These are phyloP conservation scores for Maudiozyma serrabonitensis DNA, from an alignment of 805 yeast species.

Conservation along the genomic window DNA sequence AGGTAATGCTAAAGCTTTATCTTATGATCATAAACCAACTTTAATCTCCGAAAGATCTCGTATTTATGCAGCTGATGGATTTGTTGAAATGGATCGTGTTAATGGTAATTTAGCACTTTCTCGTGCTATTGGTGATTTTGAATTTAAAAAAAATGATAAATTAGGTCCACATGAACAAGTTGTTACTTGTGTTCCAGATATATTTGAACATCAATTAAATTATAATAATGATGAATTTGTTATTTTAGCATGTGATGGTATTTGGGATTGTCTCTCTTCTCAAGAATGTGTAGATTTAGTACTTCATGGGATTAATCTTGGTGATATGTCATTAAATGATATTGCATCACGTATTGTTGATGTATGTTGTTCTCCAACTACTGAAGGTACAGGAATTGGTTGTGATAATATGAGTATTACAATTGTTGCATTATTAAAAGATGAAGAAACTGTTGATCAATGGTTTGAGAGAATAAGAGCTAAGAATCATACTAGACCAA, in stretches of 20 bases:
- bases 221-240: constrained; percentile 72
- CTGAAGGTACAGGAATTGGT: constrained; percentile 90
- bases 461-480: constrained; percentile 51
- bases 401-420: constrained; percentile 96
- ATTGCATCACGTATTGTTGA: constrained; percentile 88
- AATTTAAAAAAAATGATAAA: constrained; percentile 63
- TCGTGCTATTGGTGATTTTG: constrained; percentile 75
- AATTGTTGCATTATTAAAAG: constrained; percentile 66
- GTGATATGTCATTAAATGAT: constrained; percentile 48
- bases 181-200: constrained; percentile 90
- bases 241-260: constrained; percentile 94
- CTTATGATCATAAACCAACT: constrained; percentile 84
- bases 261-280: constrained; percentile 94
- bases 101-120: constrained; percentile 92
- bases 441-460: constrained; percentile 41
- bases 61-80: constrained; percentile 94
- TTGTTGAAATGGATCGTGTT: constrained; percentile 89
- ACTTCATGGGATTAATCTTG: constrained; percentile 74
- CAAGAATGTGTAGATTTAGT: constrained; percentile 91
- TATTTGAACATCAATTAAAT: constrained; percentile 63
- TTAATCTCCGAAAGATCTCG: constrained; percentile 88
- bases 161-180: constrained; percentile 93
- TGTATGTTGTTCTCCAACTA: constrained; percentile 87
- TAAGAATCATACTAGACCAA: constrained; percentile 33
- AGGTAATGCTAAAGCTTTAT: constrained; percentile 78